Evolutionary conservation across 805 yeast species (phyloP).

Genomic region (Dipodascus geniculatus): DNA sequence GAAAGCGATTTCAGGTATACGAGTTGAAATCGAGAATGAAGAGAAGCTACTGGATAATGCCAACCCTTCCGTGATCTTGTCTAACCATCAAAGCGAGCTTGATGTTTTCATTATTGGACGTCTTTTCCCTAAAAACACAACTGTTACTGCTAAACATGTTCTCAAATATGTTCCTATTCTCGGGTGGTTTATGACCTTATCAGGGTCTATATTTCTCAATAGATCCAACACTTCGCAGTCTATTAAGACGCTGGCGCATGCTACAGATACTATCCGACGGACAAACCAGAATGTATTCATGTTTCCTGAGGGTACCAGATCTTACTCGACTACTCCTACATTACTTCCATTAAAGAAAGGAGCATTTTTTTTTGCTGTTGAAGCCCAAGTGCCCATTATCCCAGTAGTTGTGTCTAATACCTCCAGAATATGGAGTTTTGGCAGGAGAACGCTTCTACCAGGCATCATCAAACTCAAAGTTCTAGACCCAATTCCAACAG

Average conservation of each 20-base stretch:
- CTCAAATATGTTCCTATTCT: slow-evolving; percentile 76
- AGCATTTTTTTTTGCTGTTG: slow-evolving; percentile 93
- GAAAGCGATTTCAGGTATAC: slow-evolving; percentile 54
- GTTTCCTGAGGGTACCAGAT: slow-evolving; percentile 93
- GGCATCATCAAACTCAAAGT: slow-evolving; percentile 76
- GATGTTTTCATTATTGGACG: slow-evolving; percentile 77
- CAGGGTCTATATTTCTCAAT: slow-evolving; percentile 87
- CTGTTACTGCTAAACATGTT: slow-evolving; percentile 85
- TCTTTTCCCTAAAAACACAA: slow-evolving; percentile 76
- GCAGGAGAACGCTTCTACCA: slow-evolving; percentile 47
- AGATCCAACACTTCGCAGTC: slow-evolving; percentile 69
- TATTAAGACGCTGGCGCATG: slow-evolving; percentile 57
- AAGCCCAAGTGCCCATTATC: slow-evolving; percentile 78
- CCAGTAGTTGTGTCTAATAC: slow-evolving; percentile 86
- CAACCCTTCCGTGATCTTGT: slow-evolving; percentile 66
- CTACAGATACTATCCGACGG: slow-evolving; percentile 47
- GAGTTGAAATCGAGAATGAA: slow-evolving; percentile 56
- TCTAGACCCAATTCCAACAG: slow-evolving; percentile 50
- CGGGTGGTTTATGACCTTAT: slow-evolving; percentile 93
- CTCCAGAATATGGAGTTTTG: slow-evolving; percentile 54
- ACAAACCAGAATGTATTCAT: slow-evolving; percentile 70
- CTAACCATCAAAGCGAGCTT: slow-evolving; percentile 86
- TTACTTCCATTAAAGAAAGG: slow-evolving; percentile 91
- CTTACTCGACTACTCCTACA: slow-evolving; percentile 54
- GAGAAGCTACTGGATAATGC: slow-evolving; percentile 34